Conservation (phyloP, 2,329 filamentous ascomycete genomes). For the Sclerotinia borealis region DNA sequence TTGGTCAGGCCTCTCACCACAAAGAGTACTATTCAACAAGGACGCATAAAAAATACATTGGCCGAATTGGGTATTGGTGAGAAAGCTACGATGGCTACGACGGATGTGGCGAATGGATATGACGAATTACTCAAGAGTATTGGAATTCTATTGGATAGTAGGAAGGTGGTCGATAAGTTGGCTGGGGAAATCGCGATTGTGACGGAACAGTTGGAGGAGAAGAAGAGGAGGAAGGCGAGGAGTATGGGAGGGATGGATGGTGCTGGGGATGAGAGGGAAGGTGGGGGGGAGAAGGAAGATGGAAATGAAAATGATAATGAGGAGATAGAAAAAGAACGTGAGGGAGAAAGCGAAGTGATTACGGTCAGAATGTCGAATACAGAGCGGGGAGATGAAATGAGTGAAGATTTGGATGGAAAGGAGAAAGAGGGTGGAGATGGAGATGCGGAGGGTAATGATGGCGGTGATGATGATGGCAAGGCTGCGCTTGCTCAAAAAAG, state of each 20-base stretch:
- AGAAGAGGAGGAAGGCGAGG: conserved; percentile 37
- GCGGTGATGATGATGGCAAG: background rate
- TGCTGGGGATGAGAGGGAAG: conserved; percentile 47
- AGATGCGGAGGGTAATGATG: conserved; percentile 39
- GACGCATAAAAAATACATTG: conserved; percentile 67
- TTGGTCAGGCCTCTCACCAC: conserved; percentile 72
- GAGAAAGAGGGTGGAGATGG: conserved; percentile 14
- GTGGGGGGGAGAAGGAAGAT: conserved; percentile 49
- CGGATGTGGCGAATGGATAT: conserved; percentile 63
- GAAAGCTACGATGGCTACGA: conserved; percentile 66
- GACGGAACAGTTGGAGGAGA: conserved; percentile 46
- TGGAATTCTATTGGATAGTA: conserved; percentile 61
- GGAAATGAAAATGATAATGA: conserved; percentile 40
- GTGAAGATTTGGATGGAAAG: background rate
- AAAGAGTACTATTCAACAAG: conserved; percentile 69
- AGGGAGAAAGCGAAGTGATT: background rate
- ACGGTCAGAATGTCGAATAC: background rate
- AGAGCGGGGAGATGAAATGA: background rate
- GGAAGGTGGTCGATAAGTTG: conserved; percentile 71
- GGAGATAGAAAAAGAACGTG: conserved; percentile 34
- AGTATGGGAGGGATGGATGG: conserved; percentile 30
- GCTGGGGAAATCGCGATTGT: conserved; percentile 63
- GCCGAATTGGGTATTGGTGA: conserved; percentile 63
- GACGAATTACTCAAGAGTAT: conserved; percentile 66
- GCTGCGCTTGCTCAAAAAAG: conserved; percentile 54